These are phyloP conservation scores for Haplosporangium gracile DNA, from an alignment of 192 early-diverging fungal genomes.

Conservation along the genomic window DNA sequence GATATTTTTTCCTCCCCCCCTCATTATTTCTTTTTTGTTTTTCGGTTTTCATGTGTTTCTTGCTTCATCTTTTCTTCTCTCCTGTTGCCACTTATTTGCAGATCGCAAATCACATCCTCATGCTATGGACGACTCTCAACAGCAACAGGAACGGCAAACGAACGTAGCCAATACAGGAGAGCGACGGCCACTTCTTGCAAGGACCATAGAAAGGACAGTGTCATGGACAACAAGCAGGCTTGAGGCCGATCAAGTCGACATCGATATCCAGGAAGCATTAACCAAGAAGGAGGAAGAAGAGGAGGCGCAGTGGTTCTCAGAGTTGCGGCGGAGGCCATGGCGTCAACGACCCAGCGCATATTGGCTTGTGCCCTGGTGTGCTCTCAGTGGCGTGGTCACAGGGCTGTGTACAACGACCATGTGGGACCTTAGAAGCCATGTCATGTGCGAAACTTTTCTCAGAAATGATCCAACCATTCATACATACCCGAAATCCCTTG, in stretches of 20 bases:
- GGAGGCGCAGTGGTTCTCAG: conserved; percentile 17
- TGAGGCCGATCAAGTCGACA: not conserved
- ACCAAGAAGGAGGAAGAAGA: conserved; percentile 5
- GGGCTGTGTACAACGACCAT: not conserved
- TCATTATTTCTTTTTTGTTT: too few species aligned
- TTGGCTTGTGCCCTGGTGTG: conserved; percentile 16
- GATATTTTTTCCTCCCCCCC: too few species aligned
- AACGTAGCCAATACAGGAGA: not conserved
- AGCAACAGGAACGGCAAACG: not conserved
- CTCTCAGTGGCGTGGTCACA: not conserved
- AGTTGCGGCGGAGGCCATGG: conserved; percentile 4
- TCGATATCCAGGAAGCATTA: not conserved
- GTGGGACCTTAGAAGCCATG: conserved; percentile 4
- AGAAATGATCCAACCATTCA: not conserved
- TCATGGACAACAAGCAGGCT: not conserved
- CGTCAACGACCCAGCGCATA: not conserved
- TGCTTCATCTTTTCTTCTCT: not conserved
- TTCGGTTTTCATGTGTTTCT: not conserved
- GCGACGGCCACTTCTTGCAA: not conserved
- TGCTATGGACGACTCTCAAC: not conserved
- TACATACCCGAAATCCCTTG: not conserved
- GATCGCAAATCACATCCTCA: not conserved
- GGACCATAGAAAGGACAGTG: not conserved
- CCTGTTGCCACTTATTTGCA: not conserved
- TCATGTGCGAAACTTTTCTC: conserved; percentile 12